Percentiles rank a stretch among this genome's conserved stretches.
phyloP scores from a whole-genome alignment of 2,329 filamentous ascomycete species.

The Fusarium domesticum region DNA sequence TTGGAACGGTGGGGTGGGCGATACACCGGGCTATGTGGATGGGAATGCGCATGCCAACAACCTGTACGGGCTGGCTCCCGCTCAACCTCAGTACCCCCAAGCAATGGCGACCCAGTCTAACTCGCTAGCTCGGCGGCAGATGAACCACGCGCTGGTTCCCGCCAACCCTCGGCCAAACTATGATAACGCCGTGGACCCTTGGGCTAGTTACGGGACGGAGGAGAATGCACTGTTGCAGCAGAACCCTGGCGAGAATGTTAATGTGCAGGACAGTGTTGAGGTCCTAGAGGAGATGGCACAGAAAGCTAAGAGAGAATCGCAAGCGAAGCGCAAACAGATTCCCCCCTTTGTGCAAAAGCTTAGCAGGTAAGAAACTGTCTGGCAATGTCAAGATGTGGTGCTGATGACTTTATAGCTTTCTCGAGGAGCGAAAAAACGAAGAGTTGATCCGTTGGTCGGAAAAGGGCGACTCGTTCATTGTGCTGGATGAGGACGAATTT shows the following conservation, averaged over 20 bases:
- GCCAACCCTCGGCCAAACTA: constrained; percentile 39
- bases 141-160: constrained; percentile 50
- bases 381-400: too few species aligned
- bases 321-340: constrained; percentile 89
- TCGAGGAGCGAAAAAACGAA: constrained; percentile 89
- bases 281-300: constrained; percentile 76
- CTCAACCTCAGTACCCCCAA: constrained; percentile 35
- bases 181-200: constrained; percentile 40
- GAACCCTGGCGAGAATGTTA: constrained; percentile 32
- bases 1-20: constrained; percentile 43
- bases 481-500: constrained; percentile 96
- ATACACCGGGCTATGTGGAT: constrained; percentile 39
- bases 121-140: constrained; percentile 50
- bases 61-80: constrained; percentile 39
- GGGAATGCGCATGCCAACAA: constrained; percentile 33
- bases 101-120: constrained; percentile 41
- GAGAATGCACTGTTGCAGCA: constrained; percentile 38
- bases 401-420: constrained; percentile 62
- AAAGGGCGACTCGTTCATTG: constrained; percentile 93
- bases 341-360: constrained; percentile 97
- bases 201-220: constrained; percentile 44
- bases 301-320: constrained; percentile 80
- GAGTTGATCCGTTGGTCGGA: constrained; percentile 97
- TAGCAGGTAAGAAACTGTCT: too few species aligned
- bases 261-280: constrained; percentile 69